Evolutionary conservation across 768 basidiomycete species (phyloP).

Genomic region (Podaxis pistillaris): DNA sequence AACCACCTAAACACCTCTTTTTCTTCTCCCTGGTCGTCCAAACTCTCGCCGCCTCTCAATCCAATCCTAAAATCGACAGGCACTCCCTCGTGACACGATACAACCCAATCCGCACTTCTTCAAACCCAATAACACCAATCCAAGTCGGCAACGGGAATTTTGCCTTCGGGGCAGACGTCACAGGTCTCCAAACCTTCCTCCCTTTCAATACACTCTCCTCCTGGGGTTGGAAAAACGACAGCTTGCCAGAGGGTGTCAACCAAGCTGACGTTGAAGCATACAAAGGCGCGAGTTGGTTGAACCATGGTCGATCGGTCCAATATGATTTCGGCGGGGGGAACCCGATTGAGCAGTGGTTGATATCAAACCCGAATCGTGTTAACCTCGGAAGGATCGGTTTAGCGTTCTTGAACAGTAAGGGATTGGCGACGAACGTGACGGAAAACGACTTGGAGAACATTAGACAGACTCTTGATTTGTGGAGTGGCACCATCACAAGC

Average conservation of each 20-base stretch:
- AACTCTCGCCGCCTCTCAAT: not conserved
- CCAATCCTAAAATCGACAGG: conserved; percentile 35
- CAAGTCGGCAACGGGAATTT: conserved; percentile 65
- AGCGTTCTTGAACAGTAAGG: conserved; percentile 32
- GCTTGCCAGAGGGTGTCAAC: conserved; percentile 42
- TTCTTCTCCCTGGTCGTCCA: not conserved
- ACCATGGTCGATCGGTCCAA: conserved; percentile 47
- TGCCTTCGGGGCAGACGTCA: conserved; percentile 57
- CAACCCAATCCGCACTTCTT: conserved; percentile 50
- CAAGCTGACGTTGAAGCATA: conserved; percentile 44
- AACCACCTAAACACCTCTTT: not conserved
- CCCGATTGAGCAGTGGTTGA: conserved; percentile 55
- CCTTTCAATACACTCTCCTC: conserved; percentile 55
- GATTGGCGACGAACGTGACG: conserved; percentile 30
- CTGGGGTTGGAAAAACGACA: conserved; percentile 65
- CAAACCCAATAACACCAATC: conserved; percentile 47
- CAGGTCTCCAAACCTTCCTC: conserved; percentile 56
- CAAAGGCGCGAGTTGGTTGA: conserved; percentile 47
- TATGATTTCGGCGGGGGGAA: conserved; percentile 46
- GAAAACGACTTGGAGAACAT: conserved; percentile 35
- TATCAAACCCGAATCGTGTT: conserved; percentile 55
- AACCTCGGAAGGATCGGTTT: conserved; percentile 54
- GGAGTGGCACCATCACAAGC: conserved; percentile 52
- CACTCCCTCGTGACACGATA: conserved; percentile 43
- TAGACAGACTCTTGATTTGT: conserved; percentile 49